Conservation (phyloP, 306 rosid species). For the Fagus crenata region DNA sequence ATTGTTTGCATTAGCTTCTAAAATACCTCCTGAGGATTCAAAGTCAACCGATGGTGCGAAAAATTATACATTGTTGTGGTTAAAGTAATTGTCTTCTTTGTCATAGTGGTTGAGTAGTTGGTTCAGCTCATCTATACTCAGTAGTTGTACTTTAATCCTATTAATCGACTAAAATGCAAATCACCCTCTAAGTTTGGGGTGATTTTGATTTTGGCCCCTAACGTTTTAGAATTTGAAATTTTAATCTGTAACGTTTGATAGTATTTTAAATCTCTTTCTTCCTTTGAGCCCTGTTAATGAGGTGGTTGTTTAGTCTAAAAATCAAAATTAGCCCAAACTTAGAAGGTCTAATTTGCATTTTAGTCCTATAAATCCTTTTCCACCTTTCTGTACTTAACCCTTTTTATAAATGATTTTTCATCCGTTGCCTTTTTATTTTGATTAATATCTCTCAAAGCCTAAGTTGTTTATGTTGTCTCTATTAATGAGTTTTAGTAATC, state of each 20-base stretch:
- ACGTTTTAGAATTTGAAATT: too few relatives aligned
- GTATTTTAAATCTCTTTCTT: too few relatives aligned
- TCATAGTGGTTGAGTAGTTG: not conserved
- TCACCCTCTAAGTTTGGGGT: too few relatives aligned
- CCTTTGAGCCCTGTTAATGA: too few relatives aligned
- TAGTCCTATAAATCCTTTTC: not conserved
- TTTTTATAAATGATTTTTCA: not conserved
- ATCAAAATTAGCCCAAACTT: too few relatives aligned
- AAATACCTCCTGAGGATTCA: constrained; percentile 63
- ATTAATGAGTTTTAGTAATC: not conserved
- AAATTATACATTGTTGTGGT: not conserved
- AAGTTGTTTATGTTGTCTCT: not conserved
- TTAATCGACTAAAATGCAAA: too few relatives aligned
- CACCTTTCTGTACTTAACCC: not conserved
- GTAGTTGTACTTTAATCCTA: not conserved
- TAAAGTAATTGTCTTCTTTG: not conserved
- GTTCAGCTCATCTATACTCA: not conserved
- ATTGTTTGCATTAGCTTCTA: constrained; percentile 63
- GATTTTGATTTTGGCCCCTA: too few relatives aligned
- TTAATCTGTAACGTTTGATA: too few relatives aligned
- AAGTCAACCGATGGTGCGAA: constrained; percentile 41
- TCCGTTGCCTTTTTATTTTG: not conserved
- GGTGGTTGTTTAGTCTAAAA: too few relatives aligned
- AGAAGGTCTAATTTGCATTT: not conserved
- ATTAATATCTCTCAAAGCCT: not conserved